Conservation (phyloP, 1,284 basidiomycete species). For the Singerocomus inundabilis region DNA sequence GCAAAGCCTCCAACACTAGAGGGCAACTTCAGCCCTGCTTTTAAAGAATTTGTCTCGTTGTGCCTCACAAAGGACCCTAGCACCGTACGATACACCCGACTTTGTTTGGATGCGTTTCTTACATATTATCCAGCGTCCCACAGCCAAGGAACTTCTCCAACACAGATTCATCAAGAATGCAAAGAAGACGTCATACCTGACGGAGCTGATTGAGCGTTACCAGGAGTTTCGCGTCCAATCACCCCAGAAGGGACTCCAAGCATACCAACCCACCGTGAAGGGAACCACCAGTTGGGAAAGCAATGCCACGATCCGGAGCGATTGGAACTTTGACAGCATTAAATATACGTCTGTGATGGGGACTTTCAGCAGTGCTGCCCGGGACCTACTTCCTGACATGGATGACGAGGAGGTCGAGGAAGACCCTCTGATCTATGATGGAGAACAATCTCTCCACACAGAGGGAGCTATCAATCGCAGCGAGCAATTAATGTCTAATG, state of each 20-base stretch:
- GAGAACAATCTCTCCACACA: slow-evolving; percentile 55
- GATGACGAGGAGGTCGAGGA: slow-evolving; percentile 50
- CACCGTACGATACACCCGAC: slow-evolving; percentile 46
- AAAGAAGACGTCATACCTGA: slow-evolving; percentile 76
- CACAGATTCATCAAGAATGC: slow-evolving; percentile 91
- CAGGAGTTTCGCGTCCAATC: slow-evolving; percentile 65
- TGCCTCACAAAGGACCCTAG: slow-evolving; percentile 94
- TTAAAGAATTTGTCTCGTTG: slow-evolving; percentile 89
- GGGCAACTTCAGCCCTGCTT: slow-evolving; percentile 77
- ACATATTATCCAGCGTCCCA: slow-evolving; percentile 64
- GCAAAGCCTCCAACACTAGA: slow-evolving; percentile 92
- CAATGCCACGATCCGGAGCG: slow-evolving; percentile 75
- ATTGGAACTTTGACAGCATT: slow-evolving; percentile 96
- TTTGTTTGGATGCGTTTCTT: slow-evolving; percentile 13
- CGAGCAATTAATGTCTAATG: slow-evolving; percentile 40
- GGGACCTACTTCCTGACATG: slow-evolving; percentile 61
- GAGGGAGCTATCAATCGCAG: slow-evolving; percentile 64
- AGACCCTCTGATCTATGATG: slow-evolving; percentile 42
- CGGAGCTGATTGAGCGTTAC: slow-evolving; percentile 83
- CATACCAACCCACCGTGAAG: slow-evolving; percentile 54
- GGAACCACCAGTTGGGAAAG: slow-evolving; percentile 63
- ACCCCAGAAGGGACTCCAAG: slow-evolving; percentile 52
- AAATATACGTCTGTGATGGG: slow-evolving; percentile 72
- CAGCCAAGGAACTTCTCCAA: slow-evolving; percentile 87
- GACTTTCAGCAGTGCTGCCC: slow-evolving; percentile 65